A percentile compares a stretch with the other conserved stretches of the same genome.
phyloP scores from a whole-genome alignment of 2,329 filamentous ascomycete species.

The Fusarium redolens region DNA sequence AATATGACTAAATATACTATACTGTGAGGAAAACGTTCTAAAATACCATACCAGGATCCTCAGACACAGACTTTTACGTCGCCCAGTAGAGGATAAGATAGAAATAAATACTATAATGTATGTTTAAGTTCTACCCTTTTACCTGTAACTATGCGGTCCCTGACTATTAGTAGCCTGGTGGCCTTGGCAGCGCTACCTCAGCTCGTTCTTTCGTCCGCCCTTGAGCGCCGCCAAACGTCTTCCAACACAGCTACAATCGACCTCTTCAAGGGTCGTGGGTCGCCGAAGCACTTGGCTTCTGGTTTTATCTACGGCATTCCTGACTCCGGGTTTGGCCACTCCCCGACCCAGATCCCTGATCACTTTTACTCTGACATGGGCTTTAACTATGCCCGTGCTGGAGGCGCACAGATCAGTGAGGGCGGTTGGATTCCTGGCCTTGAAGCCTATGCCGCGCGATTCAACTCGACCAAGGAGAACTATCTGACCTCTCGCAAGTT shows the following conservation, averaged over 20 bases:
- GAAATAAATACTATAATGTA: too few species aligned
- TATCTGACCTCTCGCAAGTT: not conserved
- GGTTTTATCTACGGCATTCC: constrained; percentile 2
- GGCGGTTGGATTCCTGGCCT: not conserved
- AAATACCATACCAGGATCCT: too few species aligned
- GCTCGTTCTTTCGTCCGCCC: not conserved
- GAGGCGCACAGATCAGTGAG: not conserved
- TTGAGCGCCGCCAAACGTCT: not conserved
- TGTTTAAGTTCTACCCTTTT: too few species aligned
- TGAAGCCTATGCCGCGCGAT: not conserved
- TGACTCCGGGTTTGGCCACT: not conserved
- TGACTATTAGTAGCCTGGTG: not conserved
- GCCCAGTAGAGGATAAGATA: too few species aligned
- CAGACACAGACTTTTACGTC: too few species aligned
- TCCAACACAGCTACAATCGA: not conserved
- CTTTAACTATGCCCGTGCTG: not conserved
- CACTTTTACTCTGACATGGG: constrained; percentile 5
- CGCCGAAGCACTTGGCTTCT: not conserved
- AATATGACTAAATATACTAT: too few species aligned
- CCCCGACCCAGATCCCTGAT: constrained; percentile 1
- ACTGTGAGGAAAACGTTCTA: too few species aligned
- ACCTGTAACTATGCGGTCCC: not conserved
- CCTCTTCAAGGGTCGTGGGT: not conserved
- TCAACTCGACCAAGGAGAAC: not conserved
- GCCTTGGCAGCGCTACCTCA: not conserved